These are phyloP conservation scores for Kwoniella bestiolae DNA, from an alignment of 768 basidiomycete genomes.

Conservation along the genomic window DNA sequence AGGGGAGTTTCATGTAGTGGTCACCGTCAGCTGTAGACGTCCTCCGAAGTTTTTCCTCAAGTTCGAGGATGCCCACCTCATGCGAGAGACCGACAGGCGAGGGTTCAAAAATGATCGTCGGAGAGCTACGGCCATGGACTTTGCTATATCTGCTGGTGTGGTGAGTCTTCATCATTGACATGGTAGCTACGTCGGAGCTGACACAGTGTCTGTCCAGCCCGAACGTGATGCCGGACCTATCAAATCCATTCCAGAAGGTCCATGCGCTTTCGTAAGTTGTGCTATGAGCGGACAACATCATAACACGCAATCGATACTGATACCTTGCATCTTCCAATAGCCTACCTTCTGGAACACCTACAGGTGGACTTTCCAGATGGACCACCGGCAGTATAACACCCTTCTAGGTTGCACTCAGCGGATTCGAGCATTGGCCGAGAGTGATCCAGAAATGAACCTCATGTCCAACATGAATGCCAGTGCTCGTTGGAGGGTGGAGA, in stretches of 20 bases:
- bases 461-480: constrained; percentile 10
- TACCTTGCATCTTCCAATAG: constrained; percentile 8
- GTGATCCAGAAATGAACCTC: constrained; percentile 42
- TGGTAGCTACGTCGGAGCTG: no score
- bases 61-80: constrained; percentile 34
- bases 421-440: constrained; percentile 36
- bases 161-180: no score
- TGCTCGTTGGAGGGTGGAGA: constrained; percentile 19
- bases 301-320: neutral
- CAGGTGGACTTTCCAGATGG: constrained; percentile 40
- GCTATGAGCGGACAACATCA: neutral
- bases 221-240: constrained; percentile 44
- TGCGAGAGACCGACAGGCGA: constrained; percentile 5
- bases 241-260: constrained; percentile 46
- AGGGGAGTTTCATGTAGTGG: constrained; percentile 27
- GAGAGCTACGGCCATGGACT: constrained; percentile 51
- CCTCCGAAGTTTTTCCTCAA: constrained; percentile 48
- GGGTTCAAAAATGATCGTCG: constrained; percentile 21
- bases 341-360: constrained; percentile 51
- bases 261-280: constrained; percentile 46
- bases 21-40: constrained; percentile 45
- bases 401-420: constrained; percentile 28
- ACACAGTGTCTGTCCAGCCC: constrained; percentile 26
- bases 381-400: neutral
- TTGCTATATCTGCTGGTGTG: constrained; percentile 27